Conservation (phyloP, 352 stramenopile genomes). For the Pythium aquatile region DNA sequence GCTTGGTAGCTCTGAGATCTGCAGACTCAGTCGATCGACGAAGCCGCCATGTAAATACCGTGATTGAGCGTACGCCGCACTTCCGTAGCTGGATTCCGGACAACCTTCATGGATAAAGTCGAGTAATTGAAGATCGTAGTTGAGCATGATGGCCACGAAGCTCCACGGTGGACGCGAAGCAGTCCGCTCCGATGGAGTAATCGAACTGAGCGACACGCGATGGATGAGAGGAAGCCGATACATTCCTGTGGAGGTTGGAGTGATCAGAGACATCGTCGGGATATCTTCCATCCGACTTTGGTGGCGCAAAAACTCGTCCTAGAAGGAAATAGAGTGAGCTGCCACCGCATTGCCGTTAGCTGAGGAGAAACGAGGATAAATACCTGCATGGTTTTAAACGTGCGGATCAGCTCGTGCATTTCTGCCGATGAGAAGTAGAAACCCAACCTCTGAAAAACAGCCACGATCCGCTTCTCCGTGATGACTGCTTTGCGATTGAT, state of each 20-base stretch:
- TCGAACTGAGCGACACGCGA: slow-evolving; percentile 43
- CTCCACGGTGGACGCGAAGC: slow-evolving; percentile 35
- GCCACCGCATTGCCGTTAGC: not conserved
- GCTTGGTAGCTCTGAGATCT: slow-evolving; percentile 32
- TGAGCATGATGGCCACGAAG: slow-evolving; percentile 55
- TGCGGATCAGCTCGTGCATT: slow-evolving; percentile 41
- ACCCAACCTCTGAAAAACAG: slow-evolving; percentile 50
- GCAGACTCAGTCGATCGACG: slow-evolving; percentile 47
- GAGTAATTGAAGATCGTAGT: slow-evolving; percentile 59
- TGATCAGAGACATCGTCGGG: slow-evolving; percentile 54
- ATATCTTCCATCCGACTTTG: slow-evolving; percentile 61
- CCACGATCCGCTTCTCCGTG: slow-evolving; percentile 53
- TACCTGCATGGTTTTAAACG: slow-evolving; percentile 56
- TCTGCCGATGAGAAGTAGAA: slow-evolving; percentile 56
- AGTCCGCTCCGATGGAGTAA: slow-evolving; percentile 29
- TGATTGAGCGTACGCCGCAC: slow-evolving; percentile 37
- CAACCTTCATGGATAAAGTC: slow-evolving; percentile 62
- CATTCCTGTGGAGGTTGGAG: slow-evolving; percentile 34
- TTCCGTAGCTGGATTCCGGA: slow-evolving; percentile 32
- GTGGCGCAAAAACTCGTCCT: slow-evolving; percentile 49
- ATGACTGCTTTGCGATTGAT: slow-evolving; percentile 63
- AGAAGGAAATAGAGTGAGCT: not conserved
- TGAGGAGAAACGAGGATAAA: not conserved
- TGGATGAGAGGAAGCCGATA: slow-evolving; percentile 54
- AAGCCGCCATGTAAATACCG: slow-evolving; percentile 49